Evolutionary conservation across 176 grass and related monocot genomes (phyloP), one percentile per base, ranked within the genome.

Genomic region (Raddia distichophylla): DNA sequence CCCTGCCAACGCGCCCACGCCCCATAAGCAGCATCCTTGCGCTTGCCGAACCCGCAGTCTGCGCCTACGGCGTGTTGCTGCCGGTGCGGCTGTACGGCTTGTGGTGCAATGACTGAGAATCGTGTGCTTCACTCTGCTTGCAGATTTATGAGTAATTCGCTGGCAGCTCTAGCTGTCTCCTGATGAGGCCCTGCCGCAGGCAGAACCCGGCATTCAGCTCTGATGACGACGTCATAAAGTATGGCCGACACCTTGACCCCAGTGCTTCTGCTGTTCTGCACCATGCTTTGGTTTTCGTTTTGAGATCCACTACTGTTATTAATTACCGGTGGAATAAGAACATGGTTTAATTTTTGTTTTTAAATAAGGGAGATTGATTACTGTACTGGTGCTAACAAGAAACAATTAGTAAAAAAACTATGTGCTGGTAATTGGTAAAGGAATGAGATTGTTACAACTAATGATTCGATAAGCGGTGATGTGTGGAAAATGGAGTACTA

Each of bases 221-320:
- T 56, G 46, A 69, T 84, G 77, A 18, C 87, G 64, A 45, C 45
- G 13, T 47, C 82, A 49, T 70, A 84, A 40, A 84, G 87, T 89
- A 89, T 32, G 22, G 4, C 44, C n/a, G 22, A 6, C 44, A 63
- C 18, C 9, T 80, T 46, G 61, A 75, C 27, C 3, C 27, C 11
- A 0, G 12, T 8, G 6, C 7, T 73, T 22, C 40, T 27, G 27
- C 27, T 27, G 27, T 27, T 27, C 27, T 35, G 20, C 5, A 62
- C 60, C 3, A 15, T 8, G 4, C 32, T 70, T 67, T 44, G 20
- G 40, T 35, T 75, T 52, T 49, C 5, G 60, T 46, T 50, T 27
- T 37, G 7, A 15, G 2, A 60, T 67, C 8, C 69, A 80, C 19
- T 48, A 47, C 13, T 65, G 20, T 49, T 40, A 1, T 40, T 40